These are phyloP conservation scores for Acorus calamus DNA, from an alignment of 106 monocot species.

Conservation along the genomic window DNA sequence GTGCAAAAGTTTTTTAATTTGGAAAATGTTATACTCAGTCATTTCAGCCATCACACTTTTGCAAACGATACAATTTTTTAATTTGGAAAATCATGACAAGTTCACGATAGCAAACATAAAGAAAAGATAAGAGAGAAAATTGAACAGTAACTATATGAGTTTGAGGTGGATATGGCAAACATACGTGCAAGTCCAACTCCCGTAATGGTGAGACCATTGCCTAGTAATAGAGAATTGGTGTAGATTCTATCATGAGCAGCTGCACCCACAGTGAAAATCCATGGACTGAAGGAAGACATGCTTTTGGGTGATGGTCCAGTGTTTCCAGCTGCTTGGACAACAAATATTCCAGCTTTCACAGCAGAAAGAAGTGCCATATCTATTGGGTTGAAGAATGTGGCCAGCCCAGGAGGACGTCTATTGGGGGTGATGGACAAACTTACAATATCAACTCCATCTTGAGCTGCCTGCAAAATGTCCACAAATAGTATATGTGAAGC, in stretches of 20 bases:
- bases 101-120: too few species aligned
- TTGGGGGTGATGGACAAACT: constrained; percentile 94
- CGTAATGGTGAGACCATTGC: constrained; percentile 71
- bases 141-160: too few species aligned
- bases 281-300: constrained; percentile 96
- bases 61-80: too few species aligned
- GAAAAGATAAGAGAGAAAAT: too few species aligned
- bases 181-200: constrained; percentile 93
- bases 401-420: constrained; percentile 71
- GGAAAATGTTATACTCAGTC: too few species aligned
- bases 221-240: constrained; percentile 61
- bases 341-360: constrained; percentile 84
- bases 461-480: constrained; percentile 66
- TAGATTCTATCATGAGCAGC: constrained; percentile 84
- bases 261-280: constrained; percentile 97
- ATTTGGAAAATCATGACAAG: too few species aligned
- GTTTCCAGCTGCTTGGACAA: constrained; percentile 96
- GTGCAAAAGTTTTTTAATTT: too few species aligned
- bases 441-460: constrained; percentile 92
- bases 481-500: too few species aligned
- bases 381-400: constrained; percentile 94
- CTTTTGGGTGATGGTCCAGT: constrained; percentile 87
- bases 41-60: too few species aligned
- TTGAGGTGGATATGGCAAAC: constrained; percentile 7
- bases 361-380: constrained; percentile 89